Base-by-base conservation (phyloP, 2,329 filamentous ascomycete species). In the Trematosphaeria pertusa region DNA sequence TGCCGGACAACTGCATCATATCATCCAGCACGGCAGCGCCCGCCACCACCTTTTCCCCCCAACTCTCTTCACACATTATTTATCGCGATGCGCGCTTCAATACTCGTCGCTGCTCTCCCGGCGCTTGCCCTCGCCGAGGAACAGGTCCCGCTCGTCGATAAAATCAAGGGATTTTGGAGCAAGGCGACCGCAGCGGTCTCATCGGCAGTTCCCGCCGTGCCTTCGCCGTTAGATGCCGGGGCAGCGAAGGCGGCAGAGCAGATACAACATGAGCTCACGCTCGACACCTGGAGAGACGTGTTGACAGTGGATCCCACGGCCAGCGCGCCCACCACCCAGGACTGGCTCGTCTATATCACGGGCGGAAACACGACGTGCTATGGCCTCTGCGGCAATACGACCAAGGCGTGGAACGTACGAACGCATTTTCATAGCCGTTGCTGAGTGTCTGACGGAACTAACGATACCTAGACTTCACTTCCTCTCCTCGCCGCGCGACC, bases 311-410 rank as follows among this genome's bases (percentile, higher is more conserved):
- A 83, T 47, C 76, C 82, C 50, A 72, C 82, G 7, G 82, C 73
- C 20, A 80, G 81, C 52, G 81, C 65, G 42, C 69, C 82, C 9
- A 79, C 74, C 6, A 86, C 88, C 4, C 86, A 87, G 72, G 86
- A 91, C 73, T 91, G 87, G 87, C 86, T 88, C 78, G 76, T 93
- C 51, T 79, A 88, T 58, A 75, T 90, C 58, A 88, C 85, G 8
- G 89, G 89, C 45, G 79, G 87, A 59, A 91, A 92, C 78, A 87
- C 85, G 76, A 91, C 88, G 22, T 93, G 89, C 76, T 87, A 81
- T 66, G 88, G 87, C 59, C 79, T 82, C 64, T 93, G 89, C 73
- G 78, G 66, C 32, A 78, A 75, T 50, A 73, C 86, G 42, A 87
- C 90, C 63, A 74, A 76, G 46, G 87, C 87, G 18, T 80, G 75